Conservation (phyloP, 495 filamentous ascomycete genomes). For the Amphirosellinia nigrospora region DNA sequence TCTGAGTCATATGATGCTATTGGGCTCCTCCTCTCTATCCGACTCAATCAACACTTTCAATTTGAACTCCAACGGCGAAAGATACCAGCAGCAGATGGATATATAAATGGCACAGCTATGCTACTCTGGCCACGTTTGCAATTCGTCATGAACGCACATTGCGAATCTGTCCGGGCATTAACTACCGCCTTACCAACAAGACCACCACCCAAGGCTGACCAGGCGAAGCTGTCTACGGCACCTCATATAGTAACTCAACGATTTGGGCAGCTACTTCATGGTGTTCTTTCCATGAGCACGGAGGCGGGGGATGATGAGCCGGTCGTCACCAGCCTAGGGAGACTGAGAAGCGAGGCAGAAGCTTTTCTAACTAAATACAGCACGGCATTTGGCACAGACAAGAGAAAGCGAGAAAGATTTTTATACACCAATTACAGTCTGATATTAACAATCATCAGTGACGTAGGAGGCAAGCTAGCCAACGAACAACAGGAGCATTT, state of each 20-base stretch:
- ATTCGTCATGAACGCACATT: slow-evolving; percentile 89
- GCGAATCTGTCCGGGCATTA: slow-evolving; percentile 75
- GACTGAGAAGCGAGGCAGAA: slow-evolving; percentile 80
- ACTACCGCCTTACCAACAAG: slow-evolving; percentile 55
- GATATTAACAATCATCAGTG: slow-evolving; percentile 88
- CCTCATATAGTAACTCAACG: slow-evolving; percentile 91
- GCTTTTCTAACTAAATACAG: slow-evolving; percentile 69
- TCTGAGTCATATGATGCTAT: slow-evolving; percentile 80
- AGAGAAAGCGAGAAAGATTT: slow-evolving; percentile 83
- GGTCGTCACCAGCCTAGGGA: slow-evolving; percentile 75
- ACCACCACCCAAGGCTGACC: slow-evolving; percentile 60
- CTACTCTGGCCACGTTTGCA: slow-evolving; percentile 96
- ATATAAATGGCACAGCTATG: slow-evolving; percentile 95
- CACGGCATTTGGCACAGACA: slow-evolving; percentile 68
- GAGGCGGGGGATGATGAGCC: slow-evolving; percentile 95
- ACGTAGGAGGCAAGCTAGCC: slow-evolving; percentile 80
- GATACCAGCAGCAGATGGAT: slow-evolving; percentile 84
- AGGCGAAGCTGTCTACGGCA: slow-evolving; percentile 74
- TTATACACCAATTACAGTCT: slow-evolving; percentile 94
- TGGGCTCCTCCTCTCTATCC: slow-evolving; percentile 87
- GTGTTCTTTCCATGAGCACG: slow-evolving; percentile 78
- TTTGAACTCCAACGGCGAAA: slow-evolving; percentile 93
- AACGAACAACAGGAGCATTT: slow-evolving; percentile 74
- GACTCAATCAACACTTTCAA: slow-evolving; percentile 88
- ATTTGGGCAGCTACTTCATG: slow-evolving; percentile 88